Conservation (phyloP, 768 basidiomycete genomes). For the Panellus pusillus region DNA sequence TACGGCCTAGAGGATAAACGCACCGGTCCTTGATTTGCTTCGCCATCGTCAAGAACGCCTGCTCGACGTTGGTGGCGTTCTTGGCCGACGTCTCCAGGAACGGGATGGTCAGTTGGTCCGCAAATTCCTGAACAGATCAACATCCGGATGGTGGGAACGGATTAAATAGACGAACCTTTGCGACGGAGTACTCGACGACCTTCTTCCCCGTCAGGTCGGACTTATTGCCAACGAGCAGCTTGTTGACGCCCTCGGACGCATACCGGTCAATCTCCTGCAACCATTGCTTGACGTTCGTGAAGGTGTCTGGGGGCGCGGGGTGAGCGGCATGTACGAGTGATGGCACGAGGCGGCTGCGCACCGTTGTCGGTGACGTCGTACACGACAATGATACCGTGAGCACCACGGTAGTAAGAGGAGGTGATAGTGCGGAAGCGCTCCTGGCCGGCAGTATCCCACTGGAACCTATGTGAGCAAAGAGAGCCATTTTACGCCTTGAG, state of each 20-base stretch:
- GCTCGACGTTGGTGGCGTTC: conserved; percentile 95
- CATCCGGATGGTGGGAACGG: background rate
- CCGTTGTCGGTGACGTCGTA: conserved; percentile 98
- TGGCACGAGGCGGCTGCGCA: conserved; percentile 42
- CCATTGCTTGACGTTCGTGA: conserved; percentile 67
- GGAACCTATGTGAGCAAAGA: conserved; percentile 14
- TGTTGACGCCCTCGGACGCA: conserved; percentile 98
- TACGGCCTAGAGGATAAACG: background rate
- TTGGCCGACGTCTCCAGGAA: conserved; percentile 99
- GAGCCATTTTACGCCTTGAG: background rate
- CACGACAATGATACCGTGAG: conserved; percentile 98
- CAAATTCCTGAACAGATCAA: conserved; percentile 60
- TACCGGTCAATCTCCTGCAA: conserved; percentile 98
- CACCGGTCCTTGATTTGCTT: conserved; percentile 56
- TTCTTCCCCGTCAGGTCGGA: conserved; percentile 98
- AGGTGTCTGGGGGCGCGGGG: conserved; percentile 67
- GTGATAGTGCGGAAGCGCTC: conserved; percentile 99
- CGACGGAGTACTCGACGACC: conserved; percentile 75
- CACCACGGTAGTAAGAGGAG: conserved; percentile 98
- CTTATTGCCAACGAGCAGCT: conserved; percentile 98
- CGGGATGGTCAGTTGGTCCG: conserved; percentile 89
- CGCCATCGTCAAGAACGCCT: conserved; percentile 96
- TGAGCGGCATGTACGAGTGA: background rate
- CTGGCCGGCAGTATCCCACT: conserved; percentile 99
- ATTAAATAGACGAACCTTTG: conserved; percentile 52